Base-by-base conservation (phyloP, 371 early-diverging fungal species). In the Mycotypha africana region DNA sequence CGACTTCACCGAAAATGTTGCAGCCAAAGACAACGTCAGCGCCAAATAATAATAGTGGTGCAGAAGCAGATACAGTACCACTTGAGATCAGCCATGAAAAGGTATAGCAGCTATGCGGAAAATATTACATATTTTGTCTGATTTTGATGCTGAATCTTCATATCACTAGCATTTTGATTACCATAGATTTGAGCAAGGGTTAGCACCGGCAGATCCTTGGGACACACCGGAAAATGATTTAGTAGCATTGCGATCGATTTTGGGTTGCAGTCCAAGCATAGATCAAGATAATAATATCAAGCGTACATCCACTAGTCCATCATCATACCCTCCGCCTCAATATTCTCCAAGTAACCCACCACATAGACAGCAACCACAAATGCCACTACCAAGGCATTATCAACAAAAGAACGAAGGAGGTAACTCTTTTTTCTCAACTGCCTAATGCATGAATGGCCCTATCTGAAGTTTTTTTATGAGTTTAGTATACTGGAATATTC, bases 191-290 rank as follows among this genome's bases (percentile, higher is more conserved):
- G 87, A 86, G 46, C 85, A 81, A 52, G 86, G 85, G 22, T 45
- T 53, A 19, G 78, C 85, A 20, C 85, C 87, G 2, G 79, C 79
- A 20, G 85, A 84, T 63, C 87, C 85, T 6, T 86, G 87, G 87
- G 85, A 83, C 54, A 69, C 78, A 15, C 78, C 78, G 12, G 79
- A 70, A 40, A 70, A 64, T 38, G 70, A 68, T 48, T 42, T 78
- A 44, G 70, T 66, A 14, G 81, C 79, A 19, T 47, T 81, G 28
- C 61, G 67, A n/a, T 66, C 67, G 1, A 62, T 73, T 32, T 42
- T 69, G 20, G 63, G 65, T n/a, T n/a, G n/a, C 34, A 58, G 58
- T 28, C 40, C 10, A n/a, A n/a, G n/a, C n/a, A n/a, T n/a, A n/a
- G n/a, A n/a, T n/a, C n/a, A n/a, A n/a, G 31, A 34, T 49, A 45